These are phyloP conservation scores for Pestalotiopsis sp. DNA, from an alignment of 2,329 filamentous ascomycete species.

Conservation along the genomic window DNA sequence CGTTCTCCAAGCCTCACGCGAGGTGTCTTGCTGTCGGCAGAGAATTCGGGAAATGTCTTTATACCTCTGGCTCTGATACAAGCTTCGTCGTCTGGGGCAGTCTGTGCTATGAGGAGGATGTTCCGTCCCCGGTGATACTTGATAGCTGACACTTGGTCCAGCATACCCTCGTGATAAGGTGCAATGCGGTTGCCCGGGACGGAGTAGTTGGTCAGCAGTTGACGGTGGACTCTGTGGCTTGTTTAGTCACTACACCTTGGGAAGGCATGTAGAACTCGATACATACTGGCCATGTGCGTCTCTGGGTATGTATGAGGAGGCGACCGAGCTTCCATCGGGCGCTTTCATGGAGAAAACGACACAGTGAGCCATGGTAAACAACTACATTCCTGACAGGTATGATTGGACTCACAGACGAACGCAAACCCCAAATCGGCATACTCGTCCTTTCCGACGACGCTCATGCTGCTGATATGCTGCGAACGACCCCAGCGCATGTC, in stretches of 20 bases:
- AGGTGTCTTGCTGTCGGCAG: conserved; percentile 5
- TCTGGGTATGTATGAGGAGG: conserved; percentile 45
- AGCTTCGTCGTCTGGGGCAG: conserved; percentile 15
- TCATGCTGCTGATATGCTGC: conserved; percentile 43
- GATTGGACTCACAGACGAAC: conserved; percentile 46
- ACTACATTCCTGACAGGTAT: not conserved
- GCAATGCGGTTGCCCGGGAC: conserved; percentile 11
- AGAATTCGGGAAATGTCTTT: conserved; percentile 12
- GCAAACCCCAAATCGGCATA: conserved; percentile 44
- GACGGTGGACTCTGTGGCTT: conserved; percentile 22
- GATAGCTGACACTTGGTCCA: conserved; percentile 48
- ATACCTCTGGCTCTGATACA: not conserved
- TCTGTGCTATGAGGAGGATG: conserved; percentile 42
- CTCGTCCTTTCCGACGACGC: conserved; percentile 40
- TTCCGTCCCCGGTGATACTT: conserved; percentile 42
- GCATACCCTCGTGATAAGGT: conserved; percentile 36
- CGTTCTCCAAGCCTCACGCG: not conserved
- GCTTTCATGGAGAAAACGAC: conserved; percentile 27
- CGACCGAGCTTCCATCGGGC: conserved; percentile 36
- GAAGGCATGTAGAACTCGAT: not conserved
- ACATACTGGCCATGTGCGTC: conserved; percentile 46
- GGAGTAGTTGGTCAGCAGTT: conserved; percentile 23
- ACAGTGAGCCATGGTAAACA: conserved; percentile 17
- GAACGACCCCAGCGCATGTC: conserved; percentile 23
- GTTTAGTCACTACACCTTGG: not conserved